Evolutionary conservation across 164 flowering plant species (phyloP).

Genomic region (Annona cherimola): DNA sequence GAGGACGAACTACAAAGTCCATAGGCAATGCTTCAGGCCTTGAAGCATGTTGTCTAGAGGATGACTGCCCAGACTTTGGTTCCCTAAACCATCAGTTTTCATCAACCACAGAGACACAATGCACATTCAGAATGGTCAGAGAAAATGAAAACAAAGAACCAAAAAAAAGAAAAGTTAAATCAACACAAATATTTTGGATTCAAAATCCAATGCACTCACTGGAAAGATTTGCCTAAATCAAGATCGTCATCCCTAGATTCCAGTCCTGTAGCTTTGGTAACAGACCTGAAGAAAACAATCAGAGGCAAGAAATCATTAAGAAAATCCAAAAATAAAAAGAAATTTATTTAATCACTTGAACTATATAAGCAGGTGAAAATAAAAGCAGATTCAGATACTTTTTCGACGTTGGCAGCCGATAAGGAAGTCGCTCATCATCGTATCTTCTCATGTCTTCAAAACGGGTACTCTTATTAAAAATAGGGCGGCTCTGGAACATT

Average conservation of each 20-base stretch:
- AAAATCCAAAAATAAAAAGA: not conserved
- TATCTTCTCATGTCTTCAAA: slow-evolving; percentile 83
- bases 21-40: slow-evolving; percentile 91
- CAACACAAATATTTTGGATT: not conserved
- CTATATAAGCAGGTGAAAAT: not conserved
- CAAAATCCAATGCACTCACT: slow-evolving; percentile 34
- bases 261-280: slow-evolving; percentile 49
- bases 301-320: not conserved
- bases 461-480: slow-evolving; percentile 93
- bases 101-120: slow-evolving; percentile 1
- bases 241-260: slow-evolving; percentile 85
- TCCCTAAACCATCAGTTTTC: slow-evolving; percentile 40
- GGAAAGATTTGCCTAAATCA: slow-evolving; percentile 58
- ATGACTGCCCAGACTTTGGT: slow-evolving; percentile 58
- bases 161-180: not conserved
- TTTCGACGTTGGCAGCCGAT: slow-evolving; percentile 55
- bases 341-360: not conserved
- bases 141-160: not conserved
- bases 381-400: slow-evolving; percentile 35
- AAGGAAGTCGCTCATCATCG: slow-evolving; percentile 71
- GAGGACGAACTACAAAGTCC: slow-evolving; percentile 95
- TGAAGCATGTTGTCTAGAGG: slow-evolving; percentile 57
- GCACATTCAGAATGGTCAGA: not conserved
- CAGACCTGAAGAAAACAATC: slow-evolving; percentile 35
- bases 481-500: slow-evolving; percentile 82